A percentile compares a stretch with the other conserved stretches of the same genome.
These are phyloP conservation scores for Pyrus communis DNA, from an alignment of 306 rosid species.

Conservation along the genomic window DNA sequence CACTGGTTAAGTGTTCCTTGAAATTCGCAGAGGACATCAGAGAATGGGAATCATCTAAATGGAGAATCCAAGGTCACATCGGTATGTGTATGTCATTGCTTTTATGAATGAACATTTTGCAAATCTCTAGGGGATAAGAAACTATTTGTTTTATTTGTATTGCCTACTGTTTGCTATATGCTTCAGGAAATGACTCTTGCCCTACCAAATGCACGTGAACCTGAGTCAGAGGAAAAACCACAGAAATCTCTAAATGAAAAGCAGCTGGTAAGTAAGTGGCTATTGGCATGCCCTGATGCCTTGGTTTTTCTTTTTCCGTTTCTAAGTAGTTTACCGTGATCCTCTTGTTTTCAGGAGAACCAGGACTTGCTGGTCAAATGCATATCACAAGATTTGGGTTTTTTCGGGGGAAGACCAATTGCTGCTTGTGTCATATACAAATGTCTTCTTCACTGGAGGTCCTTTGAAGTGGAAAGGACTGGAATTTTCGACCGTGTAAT, in stretches of 20 bases:
- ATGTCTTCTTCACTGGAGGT: constrained; percentile 99
- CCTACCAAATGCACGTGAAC: constrained; percentile 75
- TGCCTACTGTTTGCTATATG: constrained; percentile 7
- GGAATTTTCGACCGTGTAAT: constrained; percentile 87
- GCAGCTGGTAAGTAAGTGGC: constrained; percentile 85
- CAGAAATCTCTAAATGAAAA: constrained; percentile 97
- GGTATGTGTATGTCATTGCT: constrained; percentile 37
- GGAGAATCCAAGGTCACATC: constrained; percentile 65
- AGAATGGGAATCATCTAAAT: constrained; percentile 72
- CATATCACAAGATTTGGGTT: constrained; percentile 93
- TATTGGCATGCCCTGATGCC: constrained; percentile 10
- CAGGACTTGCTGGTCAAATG: constrained; percentile 85
- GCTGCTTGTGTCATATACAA: constrained; percentile 94
- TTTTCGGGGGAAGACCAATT: constrained; percentile 84
- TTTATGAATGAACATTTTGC: not conserved
- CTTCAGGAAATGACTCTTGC: constrained; percentile 77
- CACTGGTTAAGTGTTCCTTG: constrained; percentile 20
- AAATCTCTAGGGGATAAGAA: not conserved
- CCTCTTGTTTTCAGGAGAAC: constrained; percentile 72
- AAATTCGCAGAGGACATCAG: constrained; percentile 82
- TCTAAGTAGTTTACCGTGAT: constrained; percentile 15
- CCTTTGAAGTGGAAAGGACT: constrained; percentile 98
- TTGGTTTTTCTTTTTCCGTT: constrained; percentile 7
- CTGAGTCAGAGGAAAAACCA: constrained; percentile 96
- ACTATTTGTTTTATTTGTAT: constrained; percentile 8